Evolutionary conservation across 1,284 basidiomycete genomes (phyloP), one percentile per base, ranked within the genome.

Genomic region (Leccinum subrobustum): DNA sequence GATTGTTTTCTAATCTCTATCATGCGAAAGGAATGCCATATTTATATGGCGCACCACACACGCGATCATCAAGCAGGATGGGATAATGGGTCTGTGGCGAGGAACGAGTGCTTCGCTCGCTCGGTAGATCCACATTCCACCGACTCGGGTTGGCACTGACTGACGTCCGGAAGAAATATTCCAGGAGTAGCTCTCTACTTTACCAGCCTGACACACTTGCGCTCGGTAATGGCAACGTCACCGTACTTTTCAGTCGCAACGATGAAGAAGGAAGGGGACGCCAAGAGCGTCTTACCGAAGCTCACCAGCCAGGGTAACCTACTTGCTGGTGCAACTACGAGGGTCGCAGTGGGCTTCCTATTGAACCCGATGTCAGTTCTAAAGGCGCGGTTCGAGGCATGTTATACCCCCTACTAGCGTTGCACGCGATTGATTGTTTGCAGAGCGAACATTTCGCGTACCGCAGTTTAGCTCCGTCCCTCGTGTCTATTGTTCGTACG

Each of bases 101-200:
- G 95, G 95, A 6, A 96, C 95, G 0, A 78, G 81, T 3, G 88
- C 94, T 4, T 94, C 94, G 0, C 78, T 97, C 6, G 77, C 87
- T 16, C 81, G 95, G 94, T 85, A 66, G 33, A 58, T 23, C n/a
- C 11, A 52, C 54, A 35, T 35, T 37, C 29, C 39, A 6, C n/a
- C 31, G 3, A 23, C 35, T 60, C 29, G 31, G 27, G 11, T 44
- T 27, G 1, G 48, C 48, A 37, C n/a, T 18, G 25, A 23, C 58
- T 58, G 35, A 65, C 25, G 5, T 48, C 12, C 14, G 8, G 25
- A 68, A 95, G 94, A 51, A 97, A 96, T 71, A 88, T 97, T 2
- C 96, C 96, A 0, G 95, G 95, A 6, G 92, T 97, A 8, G 95
- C 95, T 3, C 75, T 96, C 57, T 97, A 97, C 78, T 93, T 97